These are phyloP conservation scores for Cryptomeria japonica DNA, from an alignment of 75 land plant species.

Conservation along the genomic window DNA sequence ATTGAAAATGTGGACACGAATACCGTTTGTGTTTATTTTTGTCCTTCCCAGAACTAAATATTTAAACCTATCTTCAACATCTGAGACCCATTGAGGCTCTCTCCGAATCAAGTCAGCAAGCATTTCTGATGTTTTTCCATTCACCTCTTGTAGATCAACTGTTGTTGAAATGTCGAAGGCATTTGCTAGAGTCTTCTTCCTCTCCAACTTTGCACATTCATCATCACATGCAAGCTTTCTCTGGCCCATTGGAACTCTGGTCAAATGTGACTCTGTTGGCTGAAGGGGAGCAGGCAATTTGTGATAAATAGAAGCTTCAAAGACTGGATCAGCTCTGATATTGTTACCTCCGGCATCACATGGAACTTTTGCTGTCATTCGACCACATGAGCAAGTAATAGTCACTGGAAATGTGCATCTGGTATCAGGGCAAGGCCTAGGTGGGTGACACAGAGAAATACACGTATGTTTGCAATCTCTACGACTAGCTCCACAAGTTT, in stretches of 20 bases:
- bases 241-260: constrained; percentile 73
- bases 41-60: constrained; percentile 77
- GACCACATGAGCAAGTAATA: constrained; percentile 88
- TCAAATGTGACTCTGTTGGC: constrained; percentile 61
- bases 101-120: constrained; percentile 66
- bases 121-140: constrained; percentile 62
- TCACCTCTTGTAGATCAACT: constrained; percentile 58
- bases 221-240: constrained; percentile 90
- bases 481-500: constrained; percentile 92
- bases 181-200: constrained; percentile 82
- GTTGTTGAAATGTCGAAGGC: constrained; percentile 80
- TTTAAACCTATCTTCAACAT: constrained; percentile 91
- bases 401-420: constrained; percentile 79
- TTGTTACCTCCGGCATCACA: constrained; percentile 83
- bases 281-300: too few relatives aligned
- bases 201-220: constrained; percentile 85
- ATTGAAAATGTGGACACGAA: constrained; percentile 84
- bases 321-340: constrained; percentile 40
- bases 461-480: constrained; percentile 95
- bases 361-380: constrained; percentile 73
- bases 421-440: constrained; percentile 73
- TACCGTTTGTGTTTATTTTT: constrained; percentile 31
- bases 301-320: constrained; percentile 56
- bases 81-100: constrained; percentile 89
- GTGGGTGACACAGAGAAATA: constrained; percentile 80